These are phyloP conservation scores for Aureobasidium melanogenum DNA, from an alignment of 2,329 filamentous ascomycete species.

Conservation along the genomic window DNA sequence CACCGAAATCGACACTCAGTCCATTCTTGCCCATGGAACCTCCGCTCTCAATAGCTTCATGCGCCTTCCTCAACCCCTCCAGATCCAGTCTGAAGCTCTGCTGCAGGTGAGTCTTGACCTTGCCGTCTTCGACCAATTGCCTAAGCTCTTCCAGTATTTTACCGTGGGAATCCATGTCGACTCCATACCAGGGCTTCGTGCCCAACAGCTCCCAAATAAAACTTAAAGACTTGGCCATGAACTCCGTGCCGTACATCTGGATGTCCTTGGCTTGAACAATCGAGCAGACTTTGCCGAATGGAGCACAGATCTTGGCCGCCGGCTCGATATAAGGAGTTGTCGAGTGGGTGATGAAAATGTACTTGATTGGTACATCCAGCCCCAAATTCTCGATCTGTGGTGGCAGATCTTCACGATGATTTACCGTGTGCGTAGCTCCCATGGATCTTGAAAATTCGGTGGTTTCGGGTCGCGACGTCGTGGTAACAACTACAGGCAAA, in stretches of 20 bases:
- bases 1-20: constrained; percentile 22
- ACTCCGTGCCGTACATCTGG: constrained; percentile 36
- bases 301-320: constrained; percentile 31
- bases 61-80: constrained; percentile 32
- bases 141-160: constrained; percentile 30
- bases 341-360: constrained; percentile 35
- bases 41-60: constrained; percentile 30
- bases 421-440: constrained; percentile 37
- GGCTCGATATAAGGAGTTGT: constrained; percentile 34
- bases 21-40: constrained; percentile 32
- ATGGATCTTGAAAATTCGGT: constrained; percentile 30
- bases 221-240: constrained; percentile 37
- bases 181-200: constrained; percentile 32
- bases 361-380: constrained; percentile 31
- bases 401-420: constrained; percentile 33
- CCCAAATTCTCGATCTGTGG: constrained; percentile 29
- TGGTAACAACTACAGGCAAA: constrained; percentile 36
- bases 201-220: constrained; percentile 37
- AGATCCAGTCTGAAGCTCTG: constrained; percentile 28
- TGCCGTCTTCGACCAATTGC: constrained; percentile 27
- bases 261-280: constrained; percentile 36
- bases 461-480: constrained; percentile 35
- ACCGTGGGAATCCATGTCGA: constrained; percentile 32
- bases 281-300: constrained; percentile 38
- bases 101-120: constrained; percentile 31